phyloP scores from a whole-genome alignment of 805 yeast genomes.

The Sungouiozyma intestinalis region DNA sequence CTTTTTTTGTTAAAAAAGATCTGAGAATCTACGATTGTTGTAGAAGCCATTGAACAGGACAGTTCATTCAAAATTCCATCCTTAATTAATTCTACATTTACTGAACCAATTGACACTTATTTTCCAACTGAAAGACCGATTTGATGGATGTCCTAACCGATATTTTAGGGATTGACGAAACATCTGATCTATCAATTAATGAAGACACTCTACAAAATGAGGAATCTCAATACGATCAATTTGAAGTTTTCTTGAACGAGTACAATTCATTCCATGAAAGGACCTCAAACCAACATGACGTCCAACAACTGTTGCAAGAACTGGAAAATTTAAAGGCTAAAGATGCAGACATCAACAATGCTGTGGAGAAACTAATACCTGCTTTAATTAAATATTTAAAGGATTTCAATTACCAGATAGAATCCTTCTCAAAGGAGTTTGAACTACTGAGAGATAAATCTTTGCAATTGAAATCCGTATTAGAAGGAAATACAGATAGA shows the following conservation, averaged over 20 bases:
- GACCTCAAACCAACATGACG: conserved; percentile 5
- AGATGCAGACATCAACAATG: conserved; percentile 10
- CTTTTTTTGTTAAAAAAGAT: too few species aligned
- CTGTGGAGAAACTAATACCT: conserved; percentile 23
- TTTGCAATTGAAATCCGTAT: conserved; percentile 35
- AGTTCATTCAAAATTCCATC: too few species aligned
- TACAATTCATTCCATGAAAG: conserved; percentile 2
- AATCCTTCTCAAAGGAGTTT: conserved; percentile 48
- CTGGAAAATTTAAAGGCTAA: conserved; percentile 12
- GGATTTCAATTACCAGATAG: conserved; percentile 48
- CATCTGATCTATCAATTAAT: background rate
- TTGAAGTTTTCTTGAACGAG: conserved; percentile 2
- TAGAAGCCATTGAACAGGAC: too few species aligned
- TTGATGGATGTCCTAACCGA: background rate
- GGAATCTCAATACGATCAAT: background rate
- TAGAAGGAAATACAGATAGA: conserved; percentile 38
- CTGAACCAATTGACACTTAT: too few species aligned
- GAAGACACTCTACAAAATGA: background rate
- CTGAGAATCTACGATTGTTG: too few species aligned
- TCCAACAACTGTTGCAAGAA: conserved; percentile 9
- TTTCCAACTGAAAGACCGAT: background rate
- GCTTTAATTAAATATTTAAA: conserved; percentile 46
- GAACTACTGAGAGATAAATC: conserved; percentile 49
- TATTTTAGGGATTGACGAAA: background rate
- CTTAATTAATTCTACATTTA: too few species aligned